phyloP scores from a whole-genome alignment of 2,329 filamentous ascomycete genomes.

The Colletotrichum sp. region DNA sequence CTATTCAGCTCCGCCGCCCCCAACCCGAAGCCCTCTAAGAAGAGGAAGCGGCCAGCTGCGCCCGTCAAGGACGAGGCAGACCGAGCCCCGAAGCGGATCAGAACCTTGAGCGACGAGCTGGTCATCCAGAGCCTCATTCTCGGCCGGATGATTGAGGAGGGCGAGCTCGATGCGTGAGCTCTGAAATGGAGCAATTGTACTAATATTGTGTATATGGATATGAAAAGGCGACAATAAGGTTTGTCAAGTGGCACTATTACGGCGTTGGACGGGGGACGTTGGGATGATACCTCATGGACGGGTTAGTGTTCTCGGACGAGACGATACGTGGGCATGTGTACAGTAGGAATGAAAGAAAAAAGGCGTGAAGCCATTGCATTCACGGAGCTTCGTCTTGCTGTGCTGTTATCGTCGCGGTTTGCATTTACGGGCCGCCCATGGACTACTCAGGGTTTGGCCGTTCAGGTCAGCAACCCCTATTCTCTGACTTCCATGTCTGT shows the following conservation, averaged over 20 bases:
- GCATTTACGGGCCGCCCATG: too few species aligned
- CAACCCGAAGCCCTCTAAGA: slow-evolving; percentile 41
- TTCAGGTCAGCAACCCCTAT: background rate
- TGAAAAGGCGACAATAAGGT: background rate
- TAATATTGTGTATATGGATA: background rate
- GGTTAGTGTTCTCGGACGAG: background rate
- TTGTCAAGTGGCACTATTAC: background rate
- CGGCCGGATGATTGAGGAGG: slow-evolving; percentile 75
- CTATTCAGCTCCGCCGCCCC: slow-evolving; percentile 42
- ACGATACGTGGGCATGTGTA: background rate
- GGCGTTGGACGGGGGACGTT: background rate
- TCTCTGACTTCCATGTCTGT: background rate
- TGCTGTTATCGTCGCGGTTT: background rate
- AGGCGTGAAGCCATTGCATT: background rate
- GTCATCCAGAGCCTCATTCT: slow-evolving; percentile 92
- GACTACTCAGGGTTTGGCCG: background rate
- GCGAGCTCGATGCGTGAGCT: slow-evolving; percentile 39
- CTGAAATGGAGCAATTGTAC: background rate
- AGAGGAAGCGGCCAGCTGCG: slow-evolving; percentile 37
- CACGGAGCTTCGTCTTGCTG: accelerated
- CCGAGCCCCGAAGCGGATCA: slow-evolving; percentile 56
- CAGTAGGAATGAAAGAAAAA: background rate
- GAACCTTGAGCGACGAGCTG: slow-evolving; percentile 81
- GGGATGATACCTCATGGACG: background rate
- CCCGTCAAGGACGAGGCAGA: slow-evolving; percentile 24